phyloP scores from a whole-genome alignment of 805 yeast species.

The Ogataea salicorniae region DNA sequence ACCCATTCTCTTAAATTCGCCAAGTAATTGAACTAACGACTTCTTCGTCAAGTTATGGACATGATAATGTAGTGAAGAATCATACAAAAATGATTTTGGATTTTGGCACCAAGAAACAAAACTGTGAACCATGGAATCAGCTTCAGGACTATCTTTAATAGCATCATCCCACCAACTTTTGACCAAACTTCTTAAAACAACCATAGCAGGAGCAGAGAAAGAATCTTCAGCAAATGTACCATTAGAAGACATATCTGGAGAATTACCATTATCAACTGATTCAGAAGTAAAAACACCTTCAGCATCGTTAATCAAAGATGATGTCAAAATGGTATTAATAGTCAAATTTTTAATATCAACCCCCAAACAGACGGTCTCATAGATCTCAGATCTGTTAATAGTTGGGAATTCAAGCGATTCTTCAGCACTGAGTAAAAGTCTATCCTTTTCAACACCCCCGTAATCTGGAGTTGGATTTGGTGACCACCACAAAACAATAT shows the following conservation, averaged over 20 bases:
- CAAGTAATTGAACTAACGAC: constrained; percentile 71
- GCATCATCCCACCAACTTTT: constrained; percentile 96
- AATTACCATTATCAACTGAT: constrained; percentile 22
- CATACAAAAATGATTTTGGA: constrained; percentile 67
- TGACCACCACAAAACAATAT: constrained; percentile 93
- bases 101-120: constrained; percentile 85
- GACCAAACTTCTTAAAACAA: constrained; percentile 66
- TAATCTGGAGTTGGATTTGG: constrained; percentile 71
- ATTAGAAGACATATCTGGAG: constrained; percentile 12
- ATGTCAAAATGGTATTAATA: constrained; percentile 80
- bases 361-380: constrained; percentile 74
- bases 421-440: constrained; percentile 37
- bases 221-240: constrained; percentile 71
- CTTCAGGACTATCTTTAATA: constrained; percentile 54
- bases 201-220: constrained; percentile 70
- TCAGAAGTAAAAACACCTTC: constrained; percentile 79
- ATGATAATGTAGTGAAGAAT: constrained; percentile 76
- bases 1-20: constrained; percentile 77
- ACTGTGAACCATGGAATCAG: constrained; percentile 77
- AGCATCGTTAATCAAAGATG: constrained; percentile 78
- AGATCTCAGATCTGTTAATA: constrained; percentile 73
- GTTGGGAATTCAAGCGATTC: constrained; percentile 61
- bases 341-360: constrained; percentile 73
- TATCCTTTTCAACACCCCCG: constrained; percentile 75
- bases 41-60: constrained; percentile 82